These are phyloP conservation scores for Deinandra increscens DNA, from an alignment of 129 eudicot genomes.

Conservation along the genomic window DNA sequence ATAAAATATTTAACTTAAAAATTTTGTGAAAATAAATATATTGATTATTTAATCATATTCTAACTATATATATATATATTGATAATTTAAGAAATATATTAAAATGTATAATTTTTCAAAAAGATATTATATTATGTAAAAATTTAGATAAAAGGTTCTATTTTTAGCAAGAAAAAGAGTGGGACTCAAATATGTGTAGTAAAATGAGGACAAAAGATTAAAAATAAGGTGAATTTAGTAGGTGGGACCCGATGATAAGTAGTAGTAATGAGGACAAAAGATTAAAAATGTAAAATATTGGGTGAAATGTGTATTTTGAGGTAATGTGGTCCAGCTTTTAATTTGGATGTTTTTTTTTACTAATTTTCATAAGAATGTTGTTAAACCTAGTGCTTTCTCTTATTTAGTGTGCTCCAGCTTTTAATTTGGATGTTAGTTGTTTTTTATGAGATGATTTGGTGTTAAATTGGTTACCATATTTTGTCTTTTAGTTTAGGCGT, in stretches of 20 bases:
- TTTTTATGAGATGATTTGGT: too few relatives aligned
- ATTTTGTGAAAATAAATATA: neutral
- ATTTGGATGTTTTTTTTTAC: neutral
- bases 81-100: neutral
- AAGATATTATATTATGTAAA: neutral
- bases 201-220: neutral
- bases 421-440: too few relatives aligned
- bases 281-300: neutral
- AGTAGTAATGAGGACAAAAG: neutral
- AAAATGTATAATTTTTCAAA: neutral
- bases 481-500: too few relatives aligned
- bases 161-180: neutral
- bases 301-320: neutral
- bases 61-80: neutral
- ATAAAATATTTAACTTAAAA: neutral
- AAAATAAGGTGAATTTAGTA: constrained; percentile 18
- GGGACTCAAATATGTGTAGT: neutral
- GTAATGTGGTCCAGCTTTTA: constrained; percentile 5
- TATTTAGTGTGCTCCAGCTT: too few relatives aligned
- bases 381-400: neutral
- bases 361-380: neutral
- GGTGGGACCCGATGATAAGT: constrained; percentile 9
- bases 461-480: too few relatives aligned
- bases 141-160: neutral
- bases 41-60: neutral